Conservation (phyloP, 78 protist species). For the Trichosphaerium sp. region DNA sequence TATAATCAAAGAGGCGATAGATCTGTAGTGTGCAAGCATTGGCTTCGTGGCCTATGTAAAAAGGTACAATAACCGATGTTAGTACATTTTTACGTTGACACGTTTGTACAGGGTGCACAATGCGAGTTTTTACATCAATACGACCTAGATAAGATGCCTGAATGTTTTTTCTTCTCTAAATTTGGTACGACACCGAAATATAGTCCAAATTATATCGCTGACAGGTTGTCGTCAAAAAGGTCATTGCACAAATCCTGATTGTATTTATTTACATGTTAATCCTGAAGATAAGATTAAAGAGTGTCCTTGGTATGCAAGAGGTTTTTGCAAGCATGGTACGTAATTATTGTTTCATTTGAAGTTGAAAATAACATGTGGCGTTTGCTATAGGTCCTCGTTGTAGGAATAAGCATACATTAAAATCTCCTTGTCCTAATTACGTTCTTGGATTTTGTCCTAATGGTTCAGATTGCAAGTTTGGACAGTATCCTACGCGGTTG, state of each 20-base stretch:
- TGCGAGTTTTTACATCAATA: slow-evolving; percentile 84
- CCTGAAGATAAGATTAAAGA: slow-evolving; percentile 68
- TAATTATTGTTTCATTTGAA: background rate
- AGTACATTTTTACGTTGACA: no score
- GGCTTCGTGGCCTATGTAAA: slow-evolving; percentile 84
- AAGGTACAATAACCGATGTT: no score
- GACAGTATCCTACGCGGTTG: no score
- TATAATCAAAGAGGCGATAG: no score
- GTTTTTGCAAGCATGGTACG: slow-evolving; percentile 78
- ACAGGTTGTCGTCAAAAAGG: slow-evolving; percentile 16
- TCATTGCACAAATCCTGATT: slow-evolving; percentile 67
- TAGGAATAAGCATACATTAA: slow-evolving; percentile 41
- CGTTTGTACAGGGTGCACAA: no score
- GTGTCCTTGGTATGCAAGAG: slow-evolving; percentile 82
- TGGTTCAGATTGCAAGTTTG: slow-evolving; percentile 66
- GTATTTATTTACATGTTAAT: slow-evolving; percentile 65
- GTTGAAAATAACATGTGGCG: background rate
- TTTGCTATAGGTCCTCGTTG: slow-evolving; percentile 52
- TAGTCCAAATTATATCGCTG: background rate
- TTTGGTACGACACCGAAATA: slow-evolving; percentile 15
- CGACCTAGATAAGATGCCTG: slow-evolving; percentile 77
- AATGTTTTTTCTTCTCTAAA: slow-evolving; percentile 57
- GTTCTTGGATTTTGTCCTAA: slow-evolving; percentile 79
- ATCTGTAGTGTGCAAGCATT: slow-evolving; percentile 84
- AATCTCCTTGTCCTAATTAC: slow-evolving; percentile 54